Percentiles rank a stretch among this genome's conserved stretches.
These are phyloP conservation scores for Kalaharituber pfeilii DNA, from an alignment of 2,329 filamentous ascomycete species.

Conservation along the genomic window DNA sequence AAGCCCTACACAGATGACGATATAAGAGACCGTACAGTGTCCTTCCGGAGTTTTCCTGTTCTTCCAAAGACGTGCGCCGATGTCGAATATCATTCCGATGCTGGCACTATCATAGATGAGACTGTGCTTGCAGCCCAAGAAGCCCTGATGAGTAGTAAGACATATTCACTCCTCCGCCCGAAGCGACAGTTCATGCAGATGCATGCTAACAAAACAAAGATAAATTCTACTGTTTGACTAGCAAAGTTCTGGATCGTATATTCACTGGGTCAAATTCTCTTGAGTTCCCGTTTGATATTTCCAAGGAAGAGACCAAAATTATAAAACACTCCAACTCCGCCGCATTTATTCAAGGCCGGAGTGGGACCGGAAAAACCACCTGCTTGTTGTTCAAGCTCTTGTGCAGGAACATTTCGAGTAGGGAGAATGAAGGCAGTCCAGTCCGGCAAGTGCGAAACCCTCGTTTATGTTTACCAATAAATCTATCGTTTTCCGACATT, in stretches of 20 bases:
- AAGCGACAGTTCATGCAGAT: not conserved
- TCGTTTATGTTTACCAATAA: not conserved
- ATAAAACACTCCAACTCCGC: conserved; percentile 21
- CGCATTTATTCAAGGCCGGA: conserved; percentile 24
- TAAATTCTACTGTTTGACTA: not conserved
- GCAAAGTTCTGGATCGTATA: not conserved
- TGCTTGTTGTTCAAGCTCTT: conserved; percentile 25
- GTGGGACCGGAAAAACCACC: conserved; percentile 26
- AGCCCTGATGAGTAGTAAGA: not conserved
- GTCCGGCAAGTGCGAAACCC: not conserved
- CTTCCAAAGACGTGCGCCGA: no score
- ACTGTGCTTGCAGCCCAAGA: not conserved
- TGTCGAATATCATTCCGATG: no score
- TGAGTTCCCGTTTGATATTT: conserved; percentile 24
- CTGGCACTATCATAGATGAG: no score
- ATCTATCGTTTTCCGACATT: not conserved
- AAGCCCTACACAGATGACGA: not conserved
- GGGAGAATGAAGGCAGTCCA: not conserved
- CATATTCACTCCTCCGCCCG: not conserved
- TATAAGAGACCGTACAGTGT: no score
- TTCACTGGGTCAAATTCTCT: not conserved
- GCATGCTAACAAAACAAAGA: not conserved
- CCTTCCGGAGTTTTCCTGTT: no score
- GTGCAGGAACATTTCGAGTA: conserved; percentile 16
- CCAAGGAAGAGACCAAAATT: conserved; percentile 19